A percentile compares a stretch with the other conserved stretches of the same genome.
Conservation (phyloP, 176 grass and related monocot species). For the Ampelocalamus luodianensis region DNA sequence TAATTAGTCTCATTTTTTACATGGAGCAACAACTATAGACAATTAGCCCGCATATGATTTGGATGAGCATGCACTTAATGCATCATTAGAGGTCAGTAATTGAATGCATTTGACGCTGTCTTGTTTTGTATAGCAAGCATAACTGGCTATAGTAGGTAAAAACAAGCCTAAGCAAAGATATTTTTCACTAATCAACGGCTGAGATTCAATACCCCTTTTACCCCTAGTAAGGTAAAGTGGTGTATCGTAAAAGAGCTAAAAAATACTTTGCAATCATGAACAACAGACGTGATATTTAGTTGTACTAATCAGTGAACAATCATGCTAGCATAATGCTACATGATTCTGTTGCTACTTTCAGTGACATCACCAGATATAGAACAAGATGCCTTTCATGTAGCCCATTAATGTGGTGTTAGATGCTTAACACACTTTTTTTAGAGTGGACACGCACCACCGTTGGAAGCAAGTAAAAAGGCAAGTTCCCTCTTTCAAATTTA, state of each 20-base stretch:
- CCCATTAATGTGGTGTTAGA: not conserved
- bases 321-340: conserved; percentile 4
- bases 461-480: conserved; percentile 28
- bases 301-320: not conserved
- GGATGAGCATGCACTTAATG: no score
- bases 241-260: not conserved
- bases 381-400: not conserved
- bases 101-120: no score
- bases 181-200: no score
- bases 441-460: not conserved
- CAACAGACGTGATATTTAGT: not conserved
- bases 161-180: no score
- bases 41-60: no score
- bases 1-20: no score
- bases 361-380: conserved; percentile 18
- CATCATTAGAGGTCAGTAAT: no score
- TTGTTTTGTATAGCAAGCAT: no score
- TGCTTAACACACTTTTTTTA: not conserved
- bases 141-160: no score
- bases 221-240: no score
- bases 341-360: conserved; percentile 1
- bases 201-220: no score
- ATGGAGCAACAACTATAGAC: no score
- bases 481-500: not conserved
- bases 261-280: not conserved